Percentiles rank a stretch among this genome's conserved stretches.
Evolutionary conservation across 2,329 filamentous ascomycete genomes (phyloP).

Genomic region (Didymella pinodella): DNA sequence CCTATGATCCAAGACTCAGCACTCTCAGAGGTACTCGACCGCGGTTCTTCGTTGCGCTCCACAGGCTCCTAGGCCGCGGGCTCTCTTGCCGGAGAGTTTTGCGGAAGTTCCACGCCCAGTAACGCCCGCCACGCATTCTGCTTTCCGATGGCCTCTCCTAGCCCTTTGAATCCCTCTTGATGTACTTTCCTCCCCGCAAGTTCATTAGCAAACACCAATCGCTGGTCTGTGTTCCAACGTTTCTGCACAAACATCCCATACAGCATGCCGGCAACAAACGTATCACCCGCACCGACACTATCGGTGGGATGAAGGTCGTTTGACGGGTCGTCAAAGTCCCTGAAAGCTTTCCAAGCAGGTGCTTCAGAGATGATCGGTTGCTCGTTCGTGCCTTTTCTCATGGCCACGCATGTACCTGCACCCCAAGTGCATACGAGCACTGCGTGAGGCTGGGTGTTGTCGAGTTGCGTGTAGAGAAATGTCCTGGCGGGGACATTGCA

Average conservation of each 20-base stretch:
- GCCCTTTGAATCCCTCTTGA: constrained; percentile 66
- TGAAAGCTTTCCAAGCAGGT: background rate
- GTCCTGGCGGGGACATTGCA: constrained; percentile 3
- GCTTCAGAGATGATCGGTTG: constrained; percentile 15
- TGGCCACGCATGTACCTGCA: constrained; percentile 59
- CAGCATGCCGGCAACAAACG: constrained; percentile 75
- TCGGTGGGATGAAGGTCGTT: constrained; percentile 52
- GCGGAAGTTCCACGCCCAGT: background rate
- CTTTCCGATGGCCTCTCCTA: constrained; percentile 20
- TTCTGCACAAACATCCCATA: constrained; percentile 65
- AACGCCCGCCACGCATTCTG: background rate
- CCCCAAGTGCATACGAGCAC: constrained; percentile 69
- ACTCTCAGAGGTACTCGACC: background rate
- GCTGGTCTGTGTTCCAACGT: constrained; percentile 60
- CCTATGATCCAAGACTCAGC: no score
- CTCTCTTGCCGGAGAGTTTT: background rate
- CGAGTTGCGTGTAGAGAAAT: constrained; percentile 46
- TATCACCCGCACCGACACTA: constrained; percentile 77
- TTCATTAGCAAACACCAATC: constrained; percentile 68
- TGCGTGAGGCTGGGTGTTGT: constrained; percentile 49
- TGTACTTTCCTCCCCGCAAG: constrained; percentile 73
- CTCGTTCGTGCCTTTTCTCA: constrained; percentile 46
- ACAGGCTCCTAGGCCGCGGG: background rate
- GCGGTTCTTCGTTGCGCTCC: background rate
- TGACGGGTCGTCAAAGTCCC: background rate